These are phyloP conservation scores for Yarrowia sp. DNA, from an alignment of 805 yeast genomes.

Conservation along the genomic window DNA sequence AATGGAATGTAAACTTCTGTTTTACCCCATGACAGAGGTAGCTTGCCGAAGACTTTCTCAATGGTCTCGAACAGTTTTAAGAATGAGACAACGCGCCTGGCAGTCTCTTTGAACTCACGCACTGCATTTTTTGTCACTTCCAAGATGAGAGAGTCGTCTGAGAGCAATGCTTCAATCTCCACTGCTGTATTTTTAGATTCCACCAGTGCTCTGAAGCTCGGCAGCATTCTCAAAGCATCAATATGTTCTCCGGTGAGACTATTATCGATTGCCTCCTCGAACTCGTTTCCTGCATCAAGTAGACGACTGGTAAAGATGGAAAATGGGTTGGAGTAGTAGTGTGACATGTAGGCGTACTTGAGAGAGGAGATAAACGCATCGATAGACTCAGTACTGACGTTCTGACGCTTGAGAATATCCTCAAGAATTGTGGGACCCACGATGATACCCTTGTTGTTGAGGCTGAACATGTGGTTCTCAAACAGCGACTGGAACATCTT, in stretches of 20 bases:
- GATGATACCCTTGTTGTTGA: conserved; percentile 39
- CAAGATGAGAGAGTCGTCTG: conserved; percentile 39
- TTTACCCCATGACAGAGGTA: conserved; percentile 2
- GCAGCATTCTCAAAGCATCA: conserved; percentile 49
- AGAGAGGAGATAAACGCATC: conserved; percentile 45
- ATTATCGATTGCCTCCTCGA: conserved; percentile 4
- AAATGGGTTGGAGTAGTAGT: conserved; percentile 52
- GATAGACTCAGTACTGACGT: conserved; percentile 44
- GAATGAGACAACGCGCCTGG: conserved; percentile 1
- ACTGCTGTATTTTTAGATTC: conserved; percentile 45
- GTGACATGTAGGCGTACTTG: conserved; percentile 49
- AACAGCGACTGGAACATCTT: conserved; percentile 42
- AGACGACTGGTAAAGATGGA: conserved; percentile 42
- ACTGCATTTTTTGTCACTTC: conserved; percentile 39
- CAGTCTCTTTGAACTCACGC: conserved; percentile 42
- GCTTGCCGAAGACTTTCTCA: neutral
- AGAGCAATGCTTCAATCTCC: conserved; percentile 38
- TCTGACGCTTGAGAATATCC: conserved; percentile 42
- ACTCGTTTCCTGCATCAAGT: conserved; percentile 6
- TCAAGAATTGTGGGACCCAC: conserved; percentile 45
- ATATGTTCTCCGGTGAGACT: conserved; percentile 42
- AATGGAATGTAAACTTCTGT: conserved; percentile 10
- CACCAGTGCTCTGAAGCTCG: conserved; percentile 50
- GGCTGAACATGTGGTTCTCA: conserved; percentile 41
- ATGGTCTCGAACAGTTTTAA: conserved; percentile 25